Evolutionary conservation across 257 asterid species (phyloP).

Genomic region (Hygrophila difformis): DNA sequence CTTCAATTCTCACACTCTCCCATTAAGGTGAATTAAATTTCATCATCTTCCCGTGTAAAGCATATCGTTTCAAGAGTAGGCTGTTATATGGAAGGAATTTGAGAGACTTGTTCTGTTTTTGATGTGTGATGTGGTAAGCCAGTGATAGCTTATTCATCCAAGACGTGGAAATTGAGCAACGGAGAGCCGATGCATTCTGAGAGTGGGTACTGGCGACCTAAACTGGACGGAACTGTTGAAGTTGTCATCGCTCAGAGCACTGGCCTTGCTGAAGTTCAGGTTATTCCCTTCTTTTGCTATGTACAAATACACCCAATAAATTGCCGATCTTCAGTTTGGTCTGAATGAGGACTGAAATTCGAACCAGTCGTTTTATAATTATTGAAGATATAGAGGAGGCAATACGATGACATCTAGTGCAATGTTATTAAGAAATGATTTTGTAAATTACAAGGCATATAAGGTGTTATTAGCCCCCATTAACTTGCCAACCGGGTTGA

Average conservation of each 20-base stretch:
- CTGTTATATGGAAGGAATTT: not conserved
- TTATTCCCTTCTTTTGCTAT: not conserved
- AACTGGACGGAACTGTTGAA: constrained; percentile 54
- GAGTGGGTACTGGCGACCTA: constrained; percentile 66
- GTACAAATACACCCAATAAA: too few relatives aligned
- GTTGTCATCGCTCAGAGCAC: constrained; percentile 79
- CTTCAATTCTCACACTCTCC: constrained; percentile 49
- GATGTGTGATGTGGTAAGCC: constrained; percentile 24
- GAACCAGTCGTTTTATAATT: too few relatives aligned
- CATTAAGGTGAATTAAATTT: constrained; percentile 30
- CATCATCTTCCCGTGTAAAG: not conserved
- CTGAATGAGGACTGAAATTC: too few relatives aligned
- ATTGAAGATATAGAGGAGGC: too few relatives aligned
- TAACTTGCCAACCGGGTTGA: too few relatives aligned
- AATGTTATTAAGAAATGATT: too few relatives aligned
- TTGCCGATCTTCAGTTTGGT: too few relatives aligned
- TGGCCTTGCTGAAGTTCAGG: constrained; percentile 73
- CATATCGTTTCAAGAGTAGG: not conserved
- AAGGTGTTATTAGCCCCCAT: too few relatives aligned
- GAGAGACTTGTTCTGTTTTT: not conserved
- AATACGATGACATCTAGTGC: too few relatives aligned
- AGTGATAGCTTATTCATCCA: constrained; percentile 51
- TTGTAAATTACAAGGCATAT: too few relatives aligned
- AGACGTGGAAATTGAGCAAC: constrained; percentile 56
- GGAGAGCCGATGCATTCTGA: constrained; percentile 73